Conservation (phyloP, 2,329 filamentous ascomycete genomes). For the Ustulina deusta region DNA sequence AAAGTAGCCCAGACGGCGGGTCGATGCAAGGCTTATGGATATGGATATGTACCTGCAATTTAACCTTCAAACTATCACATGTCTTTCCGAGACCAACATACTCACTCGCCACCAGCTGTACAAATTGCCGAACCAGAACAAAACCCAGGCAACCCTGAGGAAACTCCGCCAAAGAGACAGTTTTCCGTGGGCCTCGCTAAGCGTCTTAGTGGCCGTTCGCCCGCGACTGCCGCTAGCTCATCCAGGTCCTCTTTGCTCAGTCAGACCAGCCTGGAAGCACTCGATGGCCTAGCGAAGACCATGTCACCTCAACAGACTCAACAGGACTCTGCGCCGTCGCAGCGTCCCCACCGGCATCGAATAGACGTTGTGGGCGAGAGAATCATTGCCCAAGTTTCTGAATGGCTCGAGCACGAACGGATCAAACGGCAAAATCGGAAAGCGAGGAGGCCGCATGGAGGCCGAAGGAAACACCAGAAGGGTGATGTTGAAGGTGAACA, state of each 20-base stretch:
- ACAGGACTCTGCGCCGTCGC: conserved; percentile 39
- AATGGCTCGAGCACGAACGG: conserved; percentile 88
- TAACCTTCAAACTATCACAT: conserved; percentile 7
- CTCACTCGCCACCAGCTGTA: conserved; percentile 58
- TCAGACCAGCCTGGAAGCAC: conserved; percentile 53
- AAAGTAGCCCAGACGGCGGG: conserved; percentile 13
- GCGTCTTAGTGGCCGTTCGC: conserved; percentile 59
- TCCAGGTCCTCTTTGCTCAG: conserved; percentile 60
- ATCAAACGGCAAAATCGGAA: conserved; percentile 71
- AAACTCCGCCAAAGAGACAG: conserved; percentile 56
- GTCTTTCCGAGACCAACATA: conserved; percentile 19
- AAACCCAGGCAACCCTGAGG: conserved; percentile 51
- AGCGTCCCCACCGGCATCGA: conserved; percentile 51
- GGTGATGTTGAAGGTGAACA: conserved; percentile 40
- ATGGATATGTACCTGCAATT: neutral
- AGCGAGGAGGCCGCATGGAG: conserved; percentile 57
- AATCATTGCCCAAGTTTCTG: conserved; percentile 78
- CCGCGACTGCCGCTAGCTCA: conserved; percentile 53
- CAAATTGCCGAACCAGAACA: conserved; percentile 68
- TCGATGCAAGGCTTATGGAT: conserved; percentile 1
- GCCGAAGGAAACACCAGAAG: conserved; percentile 56
- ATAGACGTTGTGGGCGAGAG: conserved; percentile 60
- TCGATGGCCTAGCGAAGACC: conserved; percentile 43
- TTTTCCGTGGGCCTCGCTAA: conserved; percentile 59
- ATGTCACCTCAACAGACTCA: conserved; percentile 46